Evolutionary conservation across 2,329 filamentous ascomycete species (phyloP), one percentile per base, ranked within the genome.

Genomic region (Cercospora citrullina): DNA sequence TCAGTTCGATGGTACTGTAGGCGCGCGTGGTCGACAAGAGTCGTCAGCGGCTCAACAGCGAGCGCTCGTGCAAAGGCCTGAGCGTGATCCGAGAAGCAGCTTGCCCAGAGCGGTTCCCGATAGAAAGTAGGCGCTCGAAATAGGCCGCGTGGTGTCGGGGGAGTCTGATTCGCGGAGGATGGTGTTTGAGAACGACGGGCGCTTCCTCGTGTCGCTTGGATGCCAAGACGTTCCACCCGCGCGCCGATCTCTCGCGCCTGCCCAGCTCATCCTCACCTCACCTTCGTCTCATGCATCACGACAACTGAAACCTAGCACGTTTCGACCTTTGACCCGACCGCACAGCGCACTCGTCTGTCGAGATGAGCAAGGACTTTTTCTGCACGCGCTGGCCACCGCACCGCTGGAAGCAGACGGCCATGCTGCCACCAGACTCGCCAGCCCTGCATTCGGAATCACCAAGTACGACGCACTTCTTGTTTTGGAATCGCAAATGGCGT

Each of bases 301-400:
- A 23, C 59, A 31, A 39, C 62, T 68, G 67, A 71, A 68, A 69
- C 69, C 16, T 45, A 28, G 51, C 58, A 45, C 60, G 69, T 71
- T 68, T 69, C 66, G 65, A 58, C 66, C 48, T 8, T 45, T 48
- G 16, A 16, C 48, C 31, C 30, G 45, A 33, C 65, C 68, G 48
- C 33, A 16, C 53, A 21, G 69, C n/a, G 39, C 61, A 61, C 64
- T 53, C 62, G 62, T 65, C 62, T 45, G 42, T 63, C 62, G 69
- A 72, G 64, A 72, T 68, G 60, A 70, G 60, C 67, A 63, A 61
- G 70, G 70, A 65, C 64, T 23, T 28, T 45, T 64, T 63, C 61
- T 62, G 63, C 70, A 68, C 55, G 45, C 30, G 65, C 42, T 55
- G 26, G 51, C 60, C 55, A 42, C 53, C 58, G 42, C 45, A 18